These are phyloP conservation scores for Neofusicoccum parvum DNA, from an alignment of 2,329 filamentous ascomycete genomes.

Conservation along the genomic window DNA sequence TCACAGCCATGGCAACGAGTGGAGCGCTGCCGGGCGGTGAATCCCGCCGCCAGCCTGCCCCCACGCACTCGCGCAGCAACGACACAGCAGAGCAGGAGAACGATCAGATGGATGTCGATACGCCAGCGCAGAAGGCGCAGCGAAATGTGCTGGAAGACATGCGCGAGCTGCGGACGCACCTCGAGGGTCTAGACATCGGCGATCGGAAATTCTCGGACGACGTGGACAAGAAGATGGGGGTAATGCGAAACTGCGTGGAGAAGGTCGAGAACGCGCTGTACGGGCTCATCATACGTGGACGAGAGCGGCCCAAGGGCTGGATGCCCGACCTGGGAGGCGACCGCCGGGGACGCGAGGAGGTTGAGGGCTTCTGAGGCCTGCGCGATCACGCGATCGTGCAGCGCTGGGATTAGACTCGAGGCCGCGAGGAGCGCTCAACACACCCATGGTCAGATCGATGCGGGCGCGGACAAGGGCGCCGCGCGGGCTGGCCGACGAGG, in stretches of 20 bases:
- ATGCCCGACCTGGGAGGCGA: constrained; percentile 70
- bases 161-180: constrained; percentile 72
- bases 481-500: not conserved
- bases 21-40: constrained; percentile 53
- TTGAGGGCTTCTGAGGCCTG: constrained; percentile 41
- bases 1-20: constrained; percentile 79
- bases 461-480: not conserved
- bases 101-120: constrained; percentile 41
- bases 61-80: not conserved
- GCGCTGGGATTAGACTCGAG: not conserved
- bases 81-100: constrained; percentile 22
- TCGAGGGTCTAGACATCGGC: constrained; percentile 70
- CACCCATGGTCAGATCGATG: constrained; percentile 11
- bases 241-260: constrained; percentile 84
- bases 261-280: constrained; percentile 94
- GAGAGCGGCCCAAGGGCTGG: constrained; percentile 89
- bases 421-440: constrained; percentile 6
- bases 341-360: constrained; percentile 40
- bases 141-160: constrained; percentile 79
- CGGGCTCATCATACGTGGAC: constrained; percentile 81
- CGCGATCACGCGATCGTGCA: constrained; percentile 10
- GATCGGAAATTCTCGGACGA: constrained; percentile 61
- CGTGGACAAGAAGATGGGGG: constrained; percentile 77
- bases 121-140: constrained; percentile 41
- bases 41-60: constrained; percentile 42